A percentile compares a stretch with the other conserved stretches of the same genome.
Conservation (phyloP, 148 eudicot species). For the Chenopodium berlandieri region DNA sequence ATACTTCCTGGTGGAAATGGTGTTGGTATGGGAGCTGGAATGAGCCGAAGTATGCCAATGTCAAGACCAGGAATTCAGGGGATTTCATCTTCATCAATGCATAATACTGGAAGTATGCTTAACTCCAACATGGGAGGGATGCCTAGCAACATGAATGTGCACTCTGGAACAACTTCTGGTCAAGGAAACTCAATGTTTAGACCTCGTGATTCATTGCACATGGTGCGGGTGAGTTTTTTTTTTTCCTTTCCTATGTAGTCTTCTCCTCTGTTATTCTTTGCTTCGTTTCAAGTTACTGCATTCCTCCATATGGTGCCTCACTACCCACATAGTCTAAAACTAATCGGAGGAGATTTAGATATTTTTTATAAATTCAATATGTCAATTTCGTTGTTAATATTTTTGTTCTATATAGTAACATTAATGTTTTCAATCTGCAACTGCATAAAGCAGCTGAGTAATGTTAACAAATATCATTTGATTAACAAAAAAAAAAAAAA, state of each 20-base stretch:
- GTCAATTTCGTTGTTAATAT: too few species aligned
- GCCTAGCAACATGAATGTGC: constrained; percentile 47
- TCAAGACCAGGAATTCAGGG: constrained; percentile 71
- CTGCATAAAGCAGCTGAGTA: too few species aligned
- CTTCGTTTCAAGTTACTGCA: not conserved
- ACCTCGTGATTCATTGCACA: constrained; percentile 63
- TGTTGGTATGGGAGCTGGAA: constrained; percentile 50
- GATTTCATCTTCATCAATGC: constrained; percentile 50
- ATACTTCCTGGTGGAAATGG: constrained; percentile 63
- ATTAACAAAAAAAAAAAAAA: too few species aligned
- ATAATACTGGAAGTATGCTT: constrained; percentile 57
- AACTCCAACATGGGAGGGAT: constrained; percentile 44
- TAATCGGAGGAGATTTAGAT: not conserved
- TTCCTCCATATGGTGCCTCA: not conserved
- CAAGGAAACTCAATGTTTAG: constrained; percentile 65
- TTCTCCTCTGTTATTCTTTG: not conserved
- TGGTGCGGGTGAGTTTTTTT: constrained; percentile 56
- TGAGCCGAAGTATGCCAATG: constrained; percentile 55
- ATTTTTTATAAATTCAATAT: too few species aligned
- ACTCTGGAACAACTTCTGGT: constrained; percentile 53
- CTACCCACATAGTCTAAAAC: not conserved
- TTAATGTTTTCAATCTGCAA: too few species aligned
- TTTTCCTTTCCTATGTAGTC: not conserved
- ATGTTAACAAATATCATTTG: too few species aligned
- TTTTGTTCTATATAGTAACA: too few species aligned